Conservation (phyloP, 169 alveolate genomes). For the Cryptosporidium sp. region DNA sequence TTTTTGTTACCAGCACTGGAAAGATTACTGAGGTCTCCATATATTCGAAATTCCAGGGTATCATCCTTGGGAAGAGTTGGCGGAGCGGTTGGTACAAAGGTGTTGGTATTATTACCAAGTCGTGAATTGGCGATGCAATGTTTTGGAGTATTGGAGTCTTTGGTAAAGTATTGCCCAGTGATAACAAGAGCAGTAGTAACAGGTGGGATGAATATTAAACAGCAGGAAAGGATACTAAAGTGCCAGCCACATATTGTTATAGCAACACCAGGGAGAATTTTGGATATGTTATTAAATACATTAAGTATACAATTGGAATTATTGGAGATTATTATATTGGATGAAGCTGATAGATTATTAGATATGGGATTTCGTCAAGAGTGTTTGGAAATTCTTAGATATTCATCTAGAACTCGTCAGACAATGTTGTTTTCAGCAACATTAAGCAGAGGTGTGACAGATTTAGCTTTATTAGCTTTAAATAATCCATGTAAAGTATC, state of each 20-base stretch:
- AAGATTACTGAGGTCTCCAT: constrained; percentile 84
- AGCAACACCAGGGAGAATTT: constrained; percentile 98
- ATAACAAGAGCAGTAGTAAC: constrained; percentile 84
- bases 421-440: constrained; percentile 92
- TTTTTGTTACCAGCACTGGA: constrained; percentile 90
- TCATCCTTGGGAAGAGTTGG: constrained; percentile 61
- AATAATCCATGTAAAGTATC: constrained; percentile 81
- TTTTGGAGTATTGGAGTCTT: constrained; percentile 82
- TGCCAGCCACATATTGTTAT: constrained; percentile 94
- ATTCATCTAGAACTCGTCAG: constrained; percentile 81
- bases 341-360: constrained; percentile 95
- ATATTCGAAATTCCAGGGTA: constrained; percentile 79
- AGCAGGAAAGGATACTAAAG: constrained; percentile 89
- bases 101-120: constrained; percentile 90
- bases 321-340: constrained; percentile 91
- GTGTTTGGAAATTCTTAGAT: constrained; percentile 78
- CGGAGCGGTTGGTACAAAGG: constrained; percentile 84
- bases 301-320: constrained; percentile 82
- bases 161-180: constrained; percentile 85
- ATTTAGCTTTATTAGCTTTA: constrained; percentile 85
- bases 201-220: constrained; percentile 89
- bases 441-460: constrained; percentile 85
- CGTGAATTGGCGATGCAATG: constrained; percentile 93
- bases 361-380: constrained; percentile 95
- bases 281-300: constrained; percentile 89